Percentiles rank a stretch among this genome's conserved stretches.
These are phyloP conservation scores for Mucor ambiguus DNA, from an alignment of 371 early-diverging fungal genomes.

Conservation along the genomic window DNA sequence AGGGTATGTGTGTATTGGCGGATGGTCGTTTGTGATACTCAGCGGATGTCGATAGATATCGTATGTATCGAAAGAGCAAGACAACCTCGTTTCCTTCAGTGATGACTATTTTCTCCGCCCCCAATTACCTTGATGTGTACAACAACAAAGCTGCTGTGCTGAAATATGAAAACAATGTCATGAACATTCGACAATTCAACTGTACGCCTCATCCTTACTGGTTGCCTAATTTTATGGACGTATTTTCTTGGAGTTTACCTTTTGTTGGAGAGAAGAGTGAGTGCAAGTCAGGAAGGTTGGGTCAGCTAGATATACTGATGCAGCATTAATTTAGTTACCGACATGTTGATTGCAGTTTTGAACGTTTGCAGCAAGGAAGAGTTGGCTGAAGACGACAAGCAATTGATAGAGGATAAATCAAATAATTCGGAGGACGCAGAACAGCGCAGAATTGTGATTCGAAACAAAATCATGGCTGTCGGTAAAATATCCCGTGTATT, in stretches of 20 bases:
- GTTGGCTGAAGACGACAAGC: conserved; percentile 55
- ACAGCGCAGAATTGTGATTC: conserved; percentile 74
- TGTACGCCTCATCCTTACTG: conserved; percentile 95
- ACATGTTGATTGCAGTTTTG: conserved; percentile 92
- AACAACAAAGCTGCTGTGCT: conserved; percentile 98
- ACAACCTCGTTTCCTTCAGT: conserved; percentile 96
- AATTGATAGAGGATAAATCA: conserved; percentile 20
- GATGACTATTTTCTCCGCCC: conserved; percentile 97
- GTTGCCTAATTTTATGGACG: conserved; percentile 97
- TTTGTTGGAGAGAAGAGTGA: conserved; percentile 98
- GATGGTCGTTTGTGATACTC: background rate
- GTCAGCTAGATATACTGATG: background rate
- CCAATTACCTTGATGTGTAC: conserved; percentile 97
- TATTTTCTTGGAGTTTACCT: conserved; percentile 97
- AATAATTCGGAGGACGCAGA: conserved; percentile 53
- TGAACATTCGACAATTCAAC: conserved; percentile 94
- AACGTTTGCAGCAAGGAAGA: conserved; percentile 89
- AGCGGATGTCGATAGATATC: conserved; percentile 47
- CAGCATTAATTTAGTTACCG: conserved; percentile 66
- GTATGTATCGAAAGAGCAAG: conserved; percentile 94
- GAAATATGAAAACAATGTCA: conserved; percentile 95
- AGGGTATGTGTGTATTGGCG: conserved; percentile 49
- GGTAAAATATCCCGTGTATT: conserved; percentile 91
- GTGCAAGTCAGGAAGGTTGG: background rate
- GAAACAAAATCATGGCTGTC: conserved; percentile 91